phyloP scores from a whole-genome alignment of 495 filamentous ascomycete species.

The Penicillium arizonense region DNA sequence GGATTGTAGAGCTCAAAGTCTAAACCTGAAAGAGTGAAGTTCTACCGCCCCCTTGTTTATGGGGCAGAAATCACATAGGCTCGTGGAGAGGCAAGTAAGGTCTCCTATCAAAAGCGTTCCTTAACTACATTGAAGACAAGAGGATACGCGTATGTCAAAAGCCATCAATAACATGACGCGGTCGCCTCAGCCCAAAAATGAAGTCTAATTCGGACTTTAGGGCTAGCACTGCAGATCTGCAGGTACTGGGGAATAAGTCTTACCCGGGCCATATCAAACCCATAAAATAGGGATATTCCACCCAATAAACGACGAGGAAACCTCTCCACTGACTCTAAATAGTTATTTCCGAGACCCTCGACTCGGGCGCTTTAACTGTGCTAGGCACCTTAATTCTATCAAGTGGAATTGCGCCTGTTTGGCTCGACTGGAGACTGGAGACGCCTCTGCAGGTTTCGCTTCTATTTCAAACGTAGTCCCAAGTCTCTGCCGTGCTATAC shows the following conservation, averaged over 20 bases:
- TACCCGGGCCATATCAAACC: conserved; percentile 1
- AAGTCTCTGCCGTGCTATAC: not conserved
- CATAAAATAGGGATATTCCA: not conserved
- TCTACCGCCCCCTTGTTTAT: too few relatives aligned
- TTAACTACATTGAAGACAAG: too few relatives aligned
- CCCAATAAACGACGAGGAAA: not conserved
- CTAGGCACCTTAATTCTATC: not conserved
- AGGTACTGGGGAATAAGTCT: not conserved
- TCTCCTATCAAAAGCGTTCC: too few relatives aligned
- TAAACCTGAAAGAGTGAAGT: too few relatives aligned
- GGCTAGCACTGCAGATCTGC: not conserved
- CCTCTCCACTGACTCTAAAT: not conserved
- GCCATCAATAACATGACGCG: too few relatives aligned
- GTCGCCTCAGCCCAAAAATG: not conserved
- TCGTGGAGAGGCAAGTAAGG: too few relatives aligned
- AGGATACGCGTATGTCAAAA: too few relatives aligned
- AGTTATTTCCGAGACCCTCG: not conserved
- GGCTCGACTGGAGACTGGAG: not conserved
- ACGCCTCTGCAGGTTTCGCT: not conserved
- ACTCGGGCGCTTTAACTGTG: not conserved
- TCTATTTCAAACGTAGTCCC: not conserved
- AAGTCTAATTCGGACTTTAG: not conserved
- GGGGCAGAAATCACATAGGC: too few relatives aligned
- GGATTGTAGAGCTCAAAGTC: too few relatives aligned
- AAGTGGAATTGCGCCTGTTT: too few relatives aligned